These are phyloP conservation scores for Pleomassaria siparia DNA, from an alignment of 2,329 filamentous ascomycete genomes.

Conservation along the genomic window DNA sequence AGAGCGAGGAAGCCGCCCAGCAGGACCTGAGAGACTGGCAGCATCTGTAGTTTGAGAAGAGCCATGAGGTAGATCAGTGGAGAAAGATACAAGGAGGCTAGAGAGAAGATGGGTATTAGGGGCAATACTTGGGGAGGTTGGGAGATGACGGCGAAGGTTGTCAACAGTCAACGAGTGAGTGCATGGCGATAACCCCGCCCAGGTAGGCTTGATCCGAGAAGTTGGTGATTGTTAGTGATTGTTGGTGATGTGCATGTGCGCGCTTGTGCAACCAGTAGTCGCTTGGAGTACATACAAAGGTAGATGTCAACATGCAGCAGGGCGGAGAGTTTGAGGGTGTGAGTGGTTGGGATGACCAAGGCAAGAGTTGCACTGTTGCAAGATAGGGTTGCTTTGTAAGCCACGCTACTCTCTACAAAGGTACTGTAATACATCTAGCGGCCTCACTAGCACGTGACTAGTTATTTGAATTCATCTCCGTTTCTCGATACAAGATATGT, in stretches of 20 bases:
- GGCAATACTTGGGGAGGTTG: not conserved
- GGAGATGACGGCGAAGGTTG: not conserved
- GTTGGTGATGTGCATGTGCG: no score
- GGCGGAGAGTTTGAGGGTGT: not conserved
- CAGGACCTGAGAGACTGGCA: not conserved
- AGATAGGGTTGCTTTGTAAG: slow-evolving; percentile 3
- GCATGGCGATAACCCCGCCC: no score
- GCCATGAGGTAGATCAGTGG: not conserved
- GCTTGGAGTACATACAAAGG: no score
- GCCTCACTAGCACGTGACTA: no score
- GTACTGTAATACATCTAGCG: no score
- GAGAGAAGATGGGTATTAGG: not conserved
- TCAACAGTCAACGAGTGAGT: no score
- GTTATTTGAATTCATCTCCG: no score
- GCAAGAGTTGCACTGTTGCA: not conserved
- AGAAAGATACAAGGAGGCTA: not conserved
- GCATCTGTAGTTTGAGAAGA: not conserved
- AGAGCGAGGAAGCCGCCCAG: not conserved
- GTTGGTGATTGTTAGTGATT: no score
- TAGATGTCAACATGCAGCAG: not conserved
- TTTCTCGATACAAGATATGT: no score
- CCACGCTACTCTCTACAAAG: no score
- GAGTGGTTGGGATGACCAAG: not conserved
- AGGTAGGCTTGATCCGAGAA: not conserved
- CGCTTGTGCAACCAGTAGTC: no score